Conservation (phyloP, 345 rosid genomes). For the Mallotus nudiflorus region DNA sequence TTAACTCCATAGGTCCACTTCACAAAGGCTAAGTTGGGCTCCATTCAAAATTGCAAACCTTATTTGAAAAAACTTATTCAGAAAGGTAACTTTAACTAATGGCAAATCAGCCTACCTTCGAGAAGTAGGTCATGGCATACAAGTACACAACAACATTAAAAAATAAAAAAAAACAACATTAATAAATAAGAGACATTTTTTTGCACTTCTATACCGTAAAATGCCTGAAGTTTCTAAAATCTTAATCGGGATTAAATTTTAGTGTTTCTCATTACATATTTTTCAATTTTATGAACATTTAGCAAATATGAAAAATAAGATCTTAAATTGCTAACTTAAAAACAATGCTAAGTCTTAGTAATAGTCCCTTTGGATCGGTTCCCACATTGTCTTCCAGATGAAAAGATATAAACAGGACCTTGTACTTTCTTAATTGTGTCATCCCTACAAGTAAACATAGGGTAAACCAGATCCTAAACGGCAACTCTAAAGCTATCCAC, state of each 20-base stretch:
- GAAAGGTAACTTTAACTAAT: no score
- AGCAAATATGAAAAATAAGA: background rate
- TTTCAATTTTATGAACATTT: background rate
- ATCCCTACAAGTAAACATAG: background rate
- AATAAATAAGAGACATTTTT: background rate
- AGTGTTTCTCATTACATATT: background rate
- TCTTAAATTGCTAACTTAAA: background rate
- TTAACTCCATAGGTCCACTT: no score
- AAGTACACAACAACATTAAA: background rate
- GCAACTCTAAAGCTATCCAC: constrained; percentile 1
- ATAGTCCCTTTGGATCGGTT: background rate
- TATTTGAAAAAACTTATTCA: no score
- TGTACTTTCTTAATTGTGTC: background rate
- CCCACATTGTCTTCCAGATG: background rate
- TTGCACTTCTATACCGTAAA: no score
- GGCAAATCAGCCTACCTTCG: background rate
- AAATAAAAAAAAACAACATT: background rate
- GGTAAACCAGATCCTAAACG: background rate
- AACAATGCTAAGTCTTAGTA: background rate
- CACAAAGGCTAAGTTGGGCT: no score
- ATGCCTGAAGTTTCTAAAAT: constrained; percentile 2
- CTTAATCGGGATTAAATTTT: background rate
- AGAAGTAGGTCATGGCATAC: background rate
- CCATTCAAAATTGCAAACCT: no score
- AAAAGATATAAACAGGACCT: background rate